A percentile compares a stretch with the other conserved stretches of the same genome.
These are phyloP conservation scores for Coniochaeta hoffmannii DNA, from an alignment of 2,329 filamentous ascomycete genomes.

Conservation along the genomic window DNA sequence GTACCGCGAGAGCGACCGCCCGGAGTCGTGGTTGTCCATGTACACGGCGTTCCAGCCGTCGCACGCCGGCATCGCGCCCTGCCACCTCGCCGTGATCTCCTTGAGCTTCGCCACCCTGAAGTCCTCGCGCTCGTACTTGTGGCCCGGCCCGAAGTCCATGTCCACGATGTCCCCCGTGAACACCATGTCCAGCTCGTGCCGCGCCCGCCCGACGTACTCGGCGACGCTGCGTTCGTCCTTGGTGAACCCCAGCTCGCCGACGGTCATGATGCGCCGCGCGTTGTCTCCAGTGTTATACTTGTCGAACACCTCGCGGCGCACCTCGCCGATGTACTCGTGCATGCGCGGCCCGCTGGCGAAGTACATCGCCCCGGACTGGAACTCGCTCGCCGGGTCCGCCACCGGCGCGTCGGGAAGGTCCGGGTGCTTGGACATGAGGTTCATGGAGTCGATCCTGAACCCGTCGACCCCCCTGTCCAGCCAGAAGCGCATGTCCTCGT, in stretches of 20 bases:
- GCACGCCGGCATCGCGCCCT: slow-evolving; percentile 39
- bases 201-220: slow-evolving; percentile 47
- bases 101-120: slow-evolving; percentile 42
- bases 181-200: slow-evolving; percentile 59
- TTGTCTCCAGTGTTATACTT: slow-evolving; percentile 48
- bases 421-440: slow-evolving; percentile 60
- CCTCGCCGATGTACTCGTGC: slow-evolving; percentile 60
- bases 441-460: slow-evolving; percentile 68
- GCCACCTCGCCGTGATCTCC: slow-evolving; percentile 36
- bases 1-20: slow-evolving; percentile 45
- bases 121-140: slow-evolving; percentile 42
- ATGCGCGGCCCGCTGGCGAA: slow-evolving; percentile 62
- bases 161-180: slow-evolving; percentile 55
- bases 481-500: slow-evolving; percentile 74
- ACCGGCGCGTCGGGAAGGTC: slow-evolving; percentile 49
- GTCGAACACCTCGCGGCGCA: slow-evolving; percentile 49
- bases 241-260: slow-evolving; percentile 60
- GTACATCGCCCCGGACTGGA: slow-evolving; percentile 44
- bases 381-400: slow-evolving; percentile 28
- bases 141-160: slow-evolving; percentile 43
- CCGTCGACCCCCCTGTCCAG: slow-evolving; percentile 64
- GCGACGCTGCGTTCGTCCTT: slow-evolving; percentile 49
- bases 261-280: slow-evolving; percentile 62
- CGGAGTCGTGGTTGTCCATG: slow-evolving; percentile 57
- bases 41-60: slow-evolving; percentile 53